Conservation (phyloP, 2,329 filamentous ascomycete genomes). For the Scopulariopsis brevicaulis region DNA sequence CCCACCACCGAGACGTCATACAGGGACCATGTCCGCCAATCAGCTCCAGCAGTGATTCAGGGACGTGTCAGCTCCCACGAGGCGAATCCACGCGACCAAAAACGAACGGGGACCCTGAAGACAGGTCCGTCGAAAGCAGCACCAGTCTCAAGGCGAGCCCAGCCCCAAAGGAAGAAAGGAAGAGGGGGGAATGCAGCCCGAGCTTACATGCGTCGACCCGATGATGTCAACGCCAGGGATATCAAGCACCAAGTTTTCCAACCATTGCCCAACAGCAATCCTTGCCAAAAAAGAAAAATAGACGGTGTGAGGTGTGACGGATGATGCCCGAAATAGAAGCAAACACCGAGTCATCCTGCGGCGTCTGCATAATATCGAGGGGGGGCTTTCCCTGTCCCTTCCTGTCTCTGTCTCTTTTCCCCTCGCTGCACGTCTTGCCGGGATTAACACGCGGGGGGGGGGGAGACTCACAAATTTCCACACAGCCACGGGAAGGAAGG, state of each 20-base stretch:
- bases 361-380: not conserved
- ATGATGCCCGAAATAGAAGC: not conserved
- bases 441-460: too few relatives aligned
- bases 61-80: too few relatives aligned
- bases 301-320: not conserved
- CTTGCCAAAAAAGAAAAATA: not conserved
- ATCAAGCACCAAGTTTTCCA: too few relatives aligned
- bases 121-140: not conserved
- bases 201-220: not conserved
- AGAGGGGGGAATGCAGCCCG: not conserved
- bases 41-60: too few relatives aligned
- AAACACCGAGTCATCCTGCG: not conserved
- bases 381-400: not conserved
- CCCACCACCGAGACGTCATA: too few relatives aligned
- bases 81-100: too few relatives aligned
- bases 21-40: too few relatives aligned
- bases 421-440: not conserved
- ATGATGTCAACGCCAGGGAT: not conserved
- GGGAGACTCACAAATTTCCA: too few relatives aligned
- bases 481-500: too few relatives aligned
- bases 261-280: too few relatives aligned
- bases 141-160: not conserved
- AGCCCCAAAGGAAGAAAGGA: not conserved
- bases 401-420: not conserved
- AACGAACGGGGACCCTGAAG: not conserved